Percentiles rank a stretch among this genome's conserved stretches.
Conservation (phyloP, 2,329 filamentous ascomycete species). For the Drechmeria coniospora region DNA sequence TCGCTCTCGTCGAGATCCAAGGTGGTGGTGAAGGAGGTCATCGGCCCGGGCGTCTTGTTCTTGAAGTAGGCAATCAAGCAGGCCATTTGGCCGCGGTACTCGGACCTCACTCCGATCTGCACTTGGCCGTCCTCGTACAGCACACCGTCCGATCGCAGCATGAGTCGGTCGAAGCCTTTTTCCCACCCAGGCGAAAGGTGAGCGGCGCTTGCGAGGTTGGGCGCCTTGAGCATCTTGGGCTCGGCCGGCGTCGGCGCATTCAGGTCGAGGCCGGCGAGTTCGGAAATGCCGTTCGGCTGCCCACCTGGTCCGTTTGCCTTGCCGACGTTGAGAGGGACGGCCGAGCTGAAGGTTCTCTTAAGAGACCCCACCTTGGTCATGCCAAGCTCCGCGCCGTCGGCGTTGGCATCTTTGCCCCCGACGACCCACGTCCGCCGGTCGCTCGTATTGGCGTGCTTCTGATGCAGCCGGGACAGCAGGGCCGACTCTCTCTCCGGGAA, state of each 20-base stretch:
- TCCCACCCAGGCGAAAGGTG: conserved; percentile 95
- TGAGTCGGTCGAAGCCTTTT: conserved; percentile 67
- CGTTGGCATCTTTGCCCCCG: conserved; percentile 89
- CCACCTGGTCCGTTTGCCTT: conserved; percentile 34
- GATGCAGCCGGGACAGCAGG: conserved; percentile 77
- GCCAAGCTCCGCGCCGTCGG: conserved; percentile 62
- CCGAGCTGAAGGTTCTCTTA: conserved; percentile 68
- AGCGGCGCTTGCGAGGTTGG: conserved; percentile 81
- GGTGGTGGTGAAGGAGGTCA: conserved; percentile 88
- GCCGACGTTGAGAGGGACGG: conserved; percentile 29
- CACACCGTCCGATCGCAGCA: conserved; percentile 69
- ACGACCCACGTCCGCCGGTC: conserved; percentile 96
- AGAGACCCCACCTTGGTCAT: conserved; percentile 69
- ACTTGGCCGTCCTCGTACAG: conserved; percentile 92
- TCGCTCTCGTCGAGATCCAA: conserved; percentile 62
- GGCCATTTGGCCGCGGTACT: conserved; percentile 90
- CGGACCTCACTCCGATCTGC: conserved; percentile 79
- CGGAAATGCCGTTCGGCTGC: conserved; percentile 37
- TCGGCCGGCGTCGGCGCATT: conserved; percentile 40
- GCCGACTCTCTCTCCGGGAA: conserved; percentile 93
- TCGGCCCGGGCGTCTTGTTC: conserved; percentile 75
- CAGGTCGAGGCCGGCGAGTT: conserved; percentile 75
- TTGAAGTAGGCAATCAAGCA: conserved; percentile 92
- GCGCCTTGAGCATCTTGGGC: conserved; percentile 44
- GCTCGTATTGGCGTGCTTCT: conserved; percentile 83